These are phyloP conservation scores for Penicillium odoratum DNA, from an alignment of 495 filamentous ascomycete species.

Conservation along the genomic window DNA sequence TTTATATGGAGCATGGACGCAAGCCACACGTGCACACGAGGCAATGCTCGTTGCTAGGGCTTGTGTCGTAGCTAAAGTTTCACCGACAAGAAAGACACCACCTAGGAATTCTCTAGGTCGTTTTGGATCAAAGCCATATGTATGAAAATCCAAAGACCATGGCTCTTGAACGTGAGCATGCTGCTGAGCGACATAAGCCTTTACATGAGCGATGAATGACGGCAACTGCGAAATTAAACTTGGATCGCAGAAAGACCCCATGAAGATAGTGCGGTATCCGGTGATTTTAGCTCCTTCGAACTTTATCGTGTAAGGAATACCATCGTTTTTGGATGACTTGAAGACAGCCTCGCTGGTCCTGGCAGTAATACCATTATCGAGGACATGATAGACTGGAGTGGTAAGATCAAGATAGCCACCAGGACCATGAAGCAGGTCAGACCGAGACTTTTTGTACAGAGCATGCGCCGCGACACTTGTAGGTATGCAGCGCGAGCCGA, in stretches of 20 bases:
- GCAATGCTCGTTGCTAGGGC: constrained; percentile 40
- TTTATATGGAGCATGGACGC: constrained; percentile 44
- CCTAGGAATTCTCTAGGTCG: background rate
- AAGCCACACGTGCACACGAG: constrained; percentile 33
- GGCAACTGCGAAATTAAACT: constrained; percentile 46
- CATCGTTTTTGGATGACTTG: constrained; percentile 10
- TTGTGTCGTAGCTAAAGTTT: constrained; percentile 42
- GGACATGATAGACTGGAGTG: constrained; percentile 35
- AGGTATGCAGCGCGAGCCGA: constrained; percentile 39
- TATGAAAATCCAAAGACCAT: constrained; percentile 33
- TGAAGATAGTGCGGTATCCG: constrained; percentile 46
- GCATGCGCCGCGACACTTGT: constrained; percentile 50
- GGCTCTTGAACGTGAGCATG: constrained; percentile 8
- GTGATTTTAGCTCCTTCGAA: constrained; percentile 41
- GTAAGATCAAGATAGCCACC: constrained; percentile 46
- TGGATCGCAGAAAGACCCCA: constrained; percentile 48
- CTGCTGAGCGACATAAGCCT: constrained; percentile 21
- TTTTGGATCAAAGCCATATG: constrained; percentile 36
- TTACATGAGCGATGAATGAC: constrained; percentile 27
- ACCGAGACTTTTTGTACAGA: constrained; percentile 52
- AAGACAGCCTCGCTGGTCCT: constrained; percentile 42
- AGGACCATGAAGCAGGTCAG: constrained; percentile 46
- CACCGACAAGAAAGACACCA: constrained; percentile 17
- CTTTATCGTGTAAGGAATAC: constrained; percentile 42
- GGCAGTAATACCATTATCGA: constrained; percentile 37